Conservation (phyloP, 2,329 filamentous ascomycete genomes). For the Fusarium armeniacum region DNA sequence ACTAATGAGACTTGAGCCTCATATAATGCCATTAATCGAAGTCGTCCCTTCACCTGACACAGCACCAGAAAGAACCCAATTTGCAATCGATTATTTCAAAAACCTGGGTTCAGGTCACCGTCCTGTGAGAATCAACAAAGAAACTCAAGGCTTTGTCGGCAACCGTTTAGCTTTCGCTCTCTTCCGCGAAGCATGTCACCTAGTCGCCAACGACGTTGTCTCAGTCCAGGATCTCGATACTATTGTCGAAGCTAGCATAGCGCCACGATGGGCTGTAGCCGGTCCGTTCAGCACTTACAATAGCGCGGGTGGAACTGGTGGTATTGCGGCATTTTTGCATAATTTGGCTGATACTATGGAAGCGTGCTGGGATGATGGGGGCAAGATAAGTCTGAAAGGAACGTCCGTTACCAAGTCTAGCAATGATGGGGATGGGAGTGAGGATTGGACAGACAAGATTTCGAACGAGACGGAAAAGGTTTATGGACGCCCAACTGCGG, state of each 20-base stretch:
- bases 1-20: slow-evolving; percentile 16
- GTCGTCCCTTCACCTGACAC: slow-evolving; percentile 36
- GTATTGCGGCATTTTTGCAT: slow-evolving; percentile 38
- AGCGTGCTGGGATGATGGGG: slow-evolving; percentile 36
- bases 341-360: slow-evolving; percentile 38
- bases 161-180: slow-evolving; percentile 38
- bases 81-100: slow-evolving; percentile 35
- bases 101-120: slow-evolving; percentile 33
- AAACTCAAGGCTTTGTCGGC: slow-evolving; percentile 36
- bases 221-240: slow-evolving; percentile 52
- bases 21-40: slow-evolving; percentile 43
- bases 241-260: slow-evolving; percentile 47
- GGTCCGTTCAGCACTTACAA: slow-evolving; percentile 47
- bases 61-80: slow-evolving; percentile 8
- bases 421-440: neutral
- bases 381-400: slow-evolving; percentile 24
- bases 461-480: slow-evolving; percentile 22
- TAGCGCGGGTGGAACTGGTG: slow-evolving; percentile 39
- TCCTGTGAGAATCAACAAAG: slow-evolving; percentile 39
- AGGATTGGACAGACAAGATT: slow-evolving; percentile 33
- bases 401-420: neutral
- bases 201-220: slow-evolving; percentile 26
- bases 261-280: slow-evolving; percentile 41
- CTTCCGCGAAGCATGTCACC: slow-evolving; percentile 36
- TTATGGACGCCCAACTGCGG: slow-evolving; percentile 26